Conservation (phyloP, 2,329 filamentous ascomycete species). For the Pseudogymnoascus sp. region DNA sequence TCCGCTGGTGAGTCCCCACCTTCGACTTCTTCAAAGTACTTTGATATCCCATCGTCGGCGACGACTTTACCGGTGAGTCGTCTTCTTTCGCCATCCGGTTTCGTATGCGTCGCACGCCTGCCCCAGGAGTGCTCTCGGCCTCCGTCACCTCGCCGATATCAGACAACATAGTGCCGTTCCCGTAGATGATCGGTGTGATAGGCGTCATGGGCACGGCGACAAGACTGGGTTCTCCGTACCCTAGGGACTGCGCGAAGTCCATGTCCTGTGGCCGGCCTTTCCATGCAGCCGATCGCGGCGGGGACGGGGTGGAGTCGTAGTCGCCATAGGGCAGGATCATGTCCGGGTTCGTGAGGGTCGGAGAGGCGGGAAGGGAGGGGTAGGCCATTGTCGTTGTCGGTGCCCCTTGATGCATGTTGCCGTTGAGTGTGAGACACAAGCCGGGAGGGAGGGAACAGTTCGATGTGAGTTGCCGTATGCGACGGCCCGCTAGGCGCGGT, state of each 20-base stretch:
- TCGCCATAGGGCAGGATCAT: slow-evolving; percentile 82
- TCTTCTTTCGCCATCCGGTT: slow-evolving; percentile 20
- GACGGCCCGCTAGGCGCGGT: not conserved
- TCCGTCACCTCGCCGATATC: slow-evolving; percentile 53
- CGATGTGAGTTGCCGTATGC: not conserved
- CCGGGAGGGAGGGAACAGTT: not conserved
- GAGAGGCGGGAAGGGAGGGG: slow-evolving; percentile 56
- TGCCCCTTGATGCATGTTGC: slow-evolving; percentile 12
- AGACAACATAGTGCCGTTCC: slow-evolving; percentile 60
- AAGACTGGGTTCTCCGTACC: slow-evolving; percentile 28
- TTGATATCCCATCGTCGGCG: slow-evolving; percentile 38
- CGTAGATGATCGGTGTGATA: slow-evolving; percentile 58
- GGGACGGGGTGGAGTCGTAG: slow-evolving; percentile 45
- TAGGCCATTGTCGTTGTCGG: slow-evolving; percentile 29
- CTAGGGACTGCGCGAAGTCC: slow-evolving; percentile 30
- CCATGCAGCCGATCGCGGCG: slow-evolving; percentile 27
- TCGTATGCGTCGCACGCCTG: slow-evolving; percentile 19
- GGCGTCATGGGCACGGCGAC: slow-evolving; percentile 39
- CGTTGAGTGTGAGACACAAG: slow-evolving; percentile 1
- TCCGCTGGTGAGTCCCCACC: slow-evolving; percentile 39
- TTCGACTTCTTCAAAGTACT: slow-evolving; percentile 39
- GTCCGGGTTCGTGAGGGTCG: slow-evolving; percentile 85
- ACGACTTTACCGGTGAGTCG: slow-evolving; percentile 31
- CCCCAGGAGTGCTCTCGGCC: slow-evolving; percentile 40
- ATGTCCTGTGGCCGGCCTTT: slow-evolving; percentile 20